A percentile compares a stretch with the other conserved stretches of the same genome.
Conservation (phyloP, 2,329 filamentous ascomycete genomes). For the Fusarium miscanthi region DNA sequence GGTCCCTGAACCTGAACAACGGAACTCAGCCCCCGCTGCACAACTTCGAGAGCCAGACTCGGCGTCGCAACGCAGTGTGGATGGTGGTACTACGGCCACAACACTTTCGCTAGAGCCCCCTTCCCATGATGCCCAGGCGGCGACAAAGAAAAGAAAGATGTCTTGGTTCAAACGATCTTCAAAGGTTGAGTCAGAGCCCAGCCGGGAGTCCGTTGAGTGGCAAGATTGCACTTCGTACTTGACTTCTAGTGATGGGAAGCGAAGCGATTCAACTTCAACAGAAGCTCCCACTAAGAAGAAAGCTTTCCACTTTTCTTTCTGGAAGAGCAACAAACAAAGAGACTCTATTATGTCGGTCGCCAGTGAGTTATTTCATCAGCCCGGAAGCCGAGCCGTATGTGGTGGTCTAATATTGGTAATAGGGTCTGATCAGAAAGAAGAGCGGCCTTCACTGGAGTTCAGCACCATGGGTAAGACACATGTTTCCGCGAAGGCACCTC, state of each 20-base stretch:
- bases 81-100: background rate
- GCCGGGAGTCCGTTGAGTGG: slow-evolving; percentile 43
- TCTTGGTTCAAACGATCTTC: slow-evolving; percentile 65
- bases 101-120: slow-evolving; percentile 30
- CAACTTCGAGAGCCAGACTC: slow-evolving; percentile 27
- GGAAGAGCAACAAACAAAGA: slow-evolving; percentile 62
- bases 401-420: slow-evolving; percentile 7
- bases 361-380: slow-evolving; percentile 49
- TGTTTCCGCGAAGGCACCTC: slow-evolving; percentile 19
- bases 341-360: slow-evolving; percentile 58
- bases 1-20: slow-evolving; percentile 38
- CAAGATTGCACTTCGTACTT: slow-evolving; percentile 44
- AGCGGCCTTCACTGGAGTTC: slow-evolving; percentile 20
- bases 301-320: slow-evolving; percentile 65
- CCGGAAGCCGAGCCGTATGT: background rate
- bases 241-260: slow-evolving; percentile 41
- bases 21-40: slow-evolving; percentile 33
- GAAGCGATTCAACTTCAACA: slow-evolving; percentile 41
- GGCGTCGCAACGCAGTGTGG: slow-evolving; percentile 6
- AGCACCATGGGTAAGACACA: slow-evolving; percentile 35
- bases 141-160: slow-evolving; percentile 57
- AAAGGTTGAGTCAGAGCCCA: slow-evolving; percentile 48
- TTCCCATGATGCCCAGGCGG: slow-evolving; percentile 28
- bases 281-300: slow-evolving; percentile 59
- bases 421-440: slow-evolving; percentile 31